Evolutionary conservation across 2,329 filamentous ascomycete genomes (phyloP), one percentile per base, ranked within the genome.

Genomic region (Pestalotiopsis sp.): DNA sequence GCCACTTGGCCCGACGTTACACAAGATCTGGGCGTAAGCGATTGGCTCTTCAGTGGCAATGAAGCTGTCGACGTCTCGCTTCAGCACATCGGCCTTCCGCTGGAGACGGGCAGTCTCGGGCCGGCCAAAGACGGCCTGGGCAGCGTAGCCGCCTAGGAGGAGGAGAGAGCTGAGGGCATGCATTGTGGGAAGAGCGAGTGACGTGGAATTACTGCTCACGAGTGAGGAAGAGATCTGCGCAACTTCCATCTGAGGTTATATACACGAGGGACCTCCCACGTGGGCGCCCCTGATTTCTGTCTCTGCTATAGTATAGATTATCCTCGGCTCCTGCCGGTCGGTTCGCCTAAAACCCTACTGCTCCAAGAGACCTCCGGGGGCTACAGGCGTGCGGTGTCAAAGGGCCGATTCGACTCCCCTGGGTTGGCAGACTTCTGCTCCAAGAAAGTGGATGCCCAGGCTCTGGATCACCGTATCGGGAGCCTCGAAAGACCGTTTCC

Each of bases 1-100:
- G 31, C 88, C 88, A 67, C 77, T 77, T 11, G 86, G 77, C 3
- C 89, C 88, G 71, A 91, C 89, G 74, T 90, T 91, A 79, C 86
- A 88, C 49, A 90, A 76, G 31, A 90, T 79, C 68, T 85, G 81
- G 11, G 80, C 75, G 36, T 88, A 74, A 2, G 88, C 86, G 72
- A 88, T 81, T 7, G 85, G 82, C 17, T 80, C 83, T 76, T 90
- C 84, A 0, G 80, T 82, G 38, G 82, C 76, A 71, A 91, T 81
- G 75, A 87, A 91, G 39, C 81, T 79, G 71, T 87, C 84, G 14
- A 89, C 83, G 27, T 81, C 80, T 63, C 85, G 81, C 74, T 84
- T 87, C 68, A 81, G 71, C 61, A 86, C 70, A 38, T 77, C 74
- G 61, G 73, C 78, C 57, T 82, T 78, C 25, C 76, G 73, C 69